Conservation (phyloP, 1,139 yeast genomes). For the Candida sanyaensis region DNA sequence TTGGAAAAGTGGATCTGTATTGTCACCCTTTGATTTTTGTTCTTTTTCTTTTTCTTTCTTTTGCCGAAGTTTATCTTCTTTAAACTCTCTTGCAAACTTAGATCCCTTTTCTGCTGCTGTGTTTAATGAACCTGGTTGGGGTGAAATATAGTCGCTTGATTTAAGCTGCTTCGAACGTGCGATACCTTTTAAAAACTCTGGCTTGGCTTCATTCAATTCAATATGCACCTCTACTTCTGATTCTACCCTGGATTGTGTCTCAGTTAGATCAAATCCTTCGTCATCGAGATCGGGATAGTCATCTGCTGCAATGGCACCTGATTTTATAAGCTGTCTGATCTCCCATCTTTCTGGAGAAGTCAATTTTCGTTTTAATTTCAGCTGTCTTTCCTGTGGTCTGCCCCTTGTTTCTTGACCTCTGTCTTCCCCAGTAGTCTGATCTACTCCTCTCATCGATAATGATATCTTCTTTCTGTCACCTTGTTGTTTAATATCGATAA, state of each 20-base stretch:
- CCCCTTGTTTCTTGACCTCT: constrained; percentile 21
- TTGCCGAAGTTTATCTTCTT: constrained; percentile 57
- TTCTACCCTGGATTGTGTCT: constrained; percentile 28
- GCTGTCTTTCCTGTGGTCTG: constrained; percentile 15
- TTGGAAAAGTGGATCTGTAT: constrained; percentile 42
- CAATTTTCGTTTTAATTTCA: constrained; percentile 42
- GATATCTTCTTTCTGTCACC: constrained; percentile 42
- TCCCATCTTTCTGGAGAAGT: constrained; percentile 95
- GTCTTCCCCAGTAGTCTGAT: constrained; percentile 65
- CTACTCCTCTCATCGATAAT: constrained; percentile 72
- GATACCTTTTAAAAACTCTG: constrained; percentile 69
- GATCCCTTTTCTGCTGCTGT: constrained; percentile 83
- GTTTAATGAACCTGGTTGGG: constrained; percentile 75
- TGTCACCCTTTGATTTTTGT: constrained; percentile 26
- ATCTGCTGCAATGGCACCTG: constrained; percentile 70
- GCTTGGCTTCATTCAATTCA: constrained; percentile 69
- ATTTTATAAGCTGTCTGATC: constrained; percentile 74
- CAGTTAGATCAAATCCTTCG: constrained; percentile 46
- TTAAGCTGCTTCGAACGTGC: constrained; percentile 6
- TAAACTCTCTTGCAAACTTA: constrained; percentile 60
- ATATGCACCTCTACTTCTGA: constrained; percentile 67
- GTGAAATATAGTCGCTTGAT: constrained; percentile 19
- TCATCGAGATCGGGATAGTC: constrained; percentile 66
- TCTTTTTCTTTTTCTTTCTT: constrained; percentile 53
- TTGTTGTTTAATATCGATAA: constrained; percentile 46